phyloP scores from a whole-genome alignment of 768 basidiomycete species.

The Phaeolepiota aurea region DNA sequence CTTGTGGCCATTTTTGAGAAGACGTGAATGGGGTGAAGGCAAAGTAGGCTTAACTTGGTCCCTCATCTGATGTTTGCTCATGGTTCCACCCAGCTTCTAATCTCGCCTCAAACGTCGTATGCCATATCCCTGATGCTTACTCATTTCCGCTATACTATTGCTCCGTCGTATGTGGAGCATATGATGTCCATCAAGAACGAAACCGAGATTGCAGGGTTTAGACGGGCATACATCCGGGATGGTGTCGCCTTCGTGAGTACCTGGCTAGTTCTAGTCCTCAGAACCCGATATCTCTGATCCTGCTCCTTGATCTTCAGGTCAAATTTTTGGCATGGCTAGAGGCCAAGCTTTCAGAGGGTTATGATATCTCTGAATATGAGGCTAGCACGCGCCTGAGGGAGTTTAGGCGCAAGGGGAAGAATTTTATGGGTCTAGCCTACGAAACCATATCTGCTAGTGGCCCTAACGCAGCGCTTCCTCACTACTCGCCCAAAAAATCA shows the following conservation, averaged over 20 bases:
- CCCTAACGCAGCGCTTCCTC: slow-evolving; percentile 88
- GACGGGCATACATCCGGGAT: slow-evolving; percentile 82
- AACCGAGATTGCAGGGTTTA: slow-evolving; percentile 75
- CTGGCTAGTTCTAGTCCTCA: too few relatives aligned
- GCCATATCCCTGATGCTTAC: slow-evolving; percentile 83
- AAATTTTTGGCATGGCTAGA: slow-evolving; percentile 92
- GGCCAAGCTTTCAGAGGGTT: slow-evolving; percentile 63
- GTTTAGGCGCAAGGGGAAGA: slow-evolving; percentile 60
- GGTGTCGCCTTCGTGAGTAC: slow-evolving; percentile 72
- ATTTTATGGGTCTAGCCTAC: slow-evolving; percentile 82
- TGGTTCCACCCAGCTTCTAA: slow-evolving; percentile 39
- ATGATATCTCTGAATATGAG: slow-evolving; percentile 87
- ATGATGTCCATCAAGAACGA: slow-evolving; percentile 88
- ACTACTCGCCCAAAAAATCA: slow-evolving; percentile 74
- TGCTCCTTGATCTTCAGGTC: slow-evolving; percentile 27
- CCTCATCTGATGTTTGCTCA: slow-evolving; percentile 4
- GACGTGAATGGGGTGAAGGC: slow-evolving; percentile 71
- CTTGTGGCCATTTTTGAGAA: slow-evolving; percentile 71
- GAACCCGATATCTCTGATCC: slow-evolving; percentile 8
- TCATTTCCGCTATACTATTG: slow-evolving; percentile 69
- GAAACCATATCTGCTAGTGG: slow-evolving; percentile 88
- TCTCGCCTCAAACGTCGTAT: slow-evolving; percentile 69
- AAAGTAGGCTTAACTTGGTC: slow-evolving; percentile 34
- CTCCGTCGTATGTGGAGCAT: slow-evolving; percentile 61
- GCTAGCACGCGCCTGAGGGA: slow-evolving; percentile 79